Evolutionary conservation across 2,329 filamentous ascomycete genomes (phyloP).

Genomic region (Pseudopithomyces maydicus): DNA sequence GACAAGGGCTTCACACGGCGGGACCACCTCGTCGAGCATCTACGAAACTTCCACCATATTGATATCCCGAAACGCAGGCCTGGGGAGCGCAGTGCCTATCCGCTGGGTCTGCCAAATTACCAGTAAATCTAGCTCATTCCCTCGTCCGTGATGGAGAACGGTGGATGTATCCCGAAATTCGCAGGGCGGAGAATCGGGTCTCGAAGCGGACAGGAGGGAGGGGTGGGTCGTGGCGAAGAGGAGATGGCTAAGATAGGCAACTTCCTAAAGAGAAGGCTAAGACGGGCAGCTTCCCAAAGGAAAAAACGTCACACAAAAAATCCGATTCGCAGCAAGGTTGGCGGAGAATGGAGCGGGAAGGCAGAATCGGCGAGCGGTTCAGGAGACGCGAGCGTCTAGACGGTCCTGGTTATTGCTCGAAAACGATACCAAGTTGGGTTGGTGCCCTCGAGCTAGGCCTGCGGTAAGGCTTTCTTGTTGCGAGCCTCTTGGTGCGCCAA

Average conservation of each 20-base stretch:
- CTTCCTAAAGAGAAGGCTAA: not conserved
- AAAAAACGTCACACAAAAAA: not conserved
- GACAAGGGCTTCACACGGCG: constrained; percentile 59
- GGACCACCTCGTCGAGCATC: constrained; percentile 64
- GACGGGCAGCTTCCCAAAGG: not conserved
- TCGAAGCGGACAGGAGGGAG: constrained; percentile 12
- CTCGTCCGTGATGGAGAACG: not conserved
- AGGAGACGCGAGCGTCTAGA: not conserved
- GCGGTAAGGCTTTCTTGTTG: constrained; percentile 16
- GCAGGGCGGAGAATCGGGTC: constrained; percentile 8
- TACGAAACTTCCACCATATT: constrained; percentile 60
- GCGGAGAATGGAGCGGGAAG: not conserved
- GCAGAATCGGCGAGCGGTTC: constrained; percentile 1
- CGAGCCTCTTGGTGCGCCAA: not conserved
- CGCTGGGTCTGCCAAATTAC: constrained; percentile 25
- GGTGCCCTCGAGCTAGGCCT: not conserved
- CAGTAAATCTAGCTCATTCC: constrained; percentile 11
- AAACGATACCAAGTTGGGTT: not conserved
- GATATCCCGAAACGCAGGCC: constrained; percentile 49
- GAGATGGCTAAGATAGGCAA: not conserved
- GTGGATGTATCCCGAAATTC: constrained; percentile 6
- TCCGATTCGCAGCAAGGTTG: not conserved
- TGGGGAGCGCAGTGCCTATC: constrained; percentile 38
- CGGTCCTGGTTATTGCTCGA: not conserved
- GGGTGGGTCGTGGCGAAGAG: constrained; percentile 3